phyloP scores from a whole-genome alignment of 768 basidiomycete species.

The Leucocoprinus leucothites region DNA sequence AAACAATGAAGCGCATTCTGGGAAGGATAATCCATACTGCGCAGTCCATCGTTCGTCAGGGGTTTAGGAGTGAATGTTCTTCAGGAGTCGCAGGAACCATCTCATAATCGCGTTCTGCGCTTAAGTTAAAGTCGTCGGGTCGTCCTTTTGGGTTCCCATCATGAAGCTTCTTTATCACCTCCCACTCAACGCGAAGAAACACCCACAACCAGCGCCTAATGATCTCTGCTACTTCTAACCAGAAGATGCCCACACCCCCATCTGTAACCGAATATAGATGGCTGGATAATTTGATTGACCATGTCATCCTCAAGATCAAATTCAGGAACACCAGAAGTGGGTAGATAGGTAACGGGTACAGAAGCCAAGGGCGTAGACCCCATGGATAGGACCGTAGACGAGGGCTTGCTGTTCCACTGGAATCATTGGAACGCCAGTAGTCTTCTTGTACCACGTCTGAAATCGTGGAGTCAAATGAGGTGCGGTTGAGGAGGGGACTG shows the following conservation, averaged over 20 bases:
- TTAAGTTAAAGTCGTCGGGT: constrained; percentile 1
- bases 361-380: constrained; percentile 72
- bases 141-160: constrained; percentile 17
- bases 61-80: neutral
- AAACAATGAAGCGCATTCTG: constrained; percentile 2
- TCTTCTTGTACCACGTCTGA: constrained; percentile 21
- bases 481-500: constrained; percentile 22
- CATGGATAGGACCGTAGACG: constrained; percentile 43
- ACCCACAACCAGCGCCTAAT: constrained; percentile 97
- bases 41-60: constrained; percentile 6
- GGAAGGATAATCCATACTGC: constrained; percentile 8
- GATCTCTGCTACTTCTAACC: constrained; percentile 88
- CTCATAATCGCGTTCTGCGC: constrained; percentile 36
- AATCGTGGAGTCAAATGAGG: constrained; percentile 17
- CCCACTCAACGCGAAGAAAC: constrained; percentile 96
- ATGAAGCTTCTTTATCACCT: constrained; percentile 61
- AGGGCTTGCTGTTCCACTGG: constrained; percentile 22
- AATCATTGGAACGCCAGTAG: constrained; percentile 13
- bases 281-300: constrained; percentile 87
- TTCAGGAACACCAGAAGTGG: constrained; percentile 81
- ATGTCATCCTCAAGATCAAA: constrained; percentile 85
- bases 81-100: constrained; percentile 34
- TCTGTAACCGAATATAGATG: constrained; percentile 80
- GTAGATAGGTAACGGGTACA: constrained; percentile 82
- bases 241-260: constrained; percentile 80